Conservation (phyloP, 371 early-diverging fungal genomes). For the Mortierella sp. region DNA sequence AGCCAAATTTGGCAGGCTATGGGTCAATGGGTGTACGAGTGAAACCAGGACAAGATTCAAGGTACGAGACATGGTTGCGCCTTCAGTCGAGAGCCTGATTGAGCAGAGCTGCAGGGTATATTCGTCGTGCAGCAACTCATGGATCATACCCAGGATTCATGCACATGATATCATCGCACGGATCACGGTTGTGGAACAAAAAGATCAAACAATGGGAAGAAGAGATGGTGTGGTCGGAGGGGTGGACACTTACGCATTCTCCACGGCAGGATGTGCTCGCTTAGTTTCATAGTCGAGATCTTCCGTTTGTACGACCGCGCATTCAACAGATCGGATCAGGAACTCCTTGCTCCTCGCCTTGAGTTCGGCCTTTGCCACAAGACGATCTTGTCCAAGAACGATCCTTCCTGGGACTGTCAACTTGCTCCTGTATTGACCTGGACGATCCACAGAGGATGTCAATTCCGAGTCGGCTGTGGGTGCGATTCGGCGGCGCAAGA, state of each 20-base stretch:
- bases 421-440: conserved; percentile 42
- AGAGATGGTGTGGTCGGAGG: background rate
- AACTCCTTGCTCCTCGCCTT: conserved; percentile 46
- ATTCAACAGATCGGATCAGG: conserved; percentile 50
- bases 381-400: conserved; percentile 41
- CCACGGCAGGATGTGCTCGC: conserved; percentile 15
- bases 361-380: conserved; percentile 40
- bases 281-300: conserved; percentile 36
- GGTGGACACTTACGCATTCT: conserved; percentile 53
- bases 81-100: too few species aligned
- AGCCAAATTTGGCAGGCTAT: conserved; percentile 12
- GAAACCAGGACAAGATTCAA: background rate
- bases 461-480: conserved; percentile 16
- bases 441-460: conserved; percentile 37
- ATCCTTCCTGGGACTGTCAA: conserved; percentile 35
- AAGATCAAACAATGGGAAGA: conserved; percentile 1
- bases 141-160: too few species aligned
- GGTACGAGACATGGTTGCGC: too few species aligned
- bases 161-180: conserved; percentile 5
- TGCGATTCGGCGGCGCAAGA: conserved; percentile 42
- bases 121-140: too few species aligned
- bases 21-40: conserved; percentile 9
- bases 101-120: too few species aligned
- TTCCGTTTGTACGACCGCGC: conserved; percentile 41
- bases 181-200: too few species aligned